phyloP scores from a whole-genome alignment of 2,329 filamentous ascomycete genomes.

The Metarhizium brunneum region DNA sequence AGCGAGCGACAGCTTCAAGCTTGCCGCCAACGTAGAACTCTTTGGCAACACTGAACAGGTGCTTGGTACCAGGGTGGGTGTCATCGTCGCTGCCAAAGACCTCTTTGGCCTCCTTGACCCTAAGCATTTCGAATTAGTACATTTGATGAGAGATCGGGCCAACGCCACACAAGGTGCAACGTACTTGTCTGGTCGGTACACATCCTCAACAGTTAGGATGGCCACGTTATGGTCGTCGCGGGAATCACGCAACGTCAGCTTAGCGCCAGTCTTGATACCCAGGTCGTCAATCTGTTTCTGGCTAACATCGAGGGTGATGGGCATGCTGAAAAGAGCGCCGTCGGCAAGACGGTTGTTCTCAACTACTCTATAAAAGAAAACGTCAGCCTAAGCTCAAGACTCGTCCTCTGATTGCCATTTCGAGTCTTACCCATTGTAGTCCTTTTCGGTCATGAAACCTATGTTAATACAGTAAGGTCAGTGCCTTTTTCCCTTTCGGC shows the following conservation, averaged over 20 bases:
- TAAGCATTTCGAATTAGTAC: constrained; percentile 22
- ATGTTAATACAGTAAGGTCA: constrained; percentile 9
- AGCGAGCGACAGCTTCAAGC: constrained; percentile 86
- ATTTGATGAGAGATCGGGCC: background rate
- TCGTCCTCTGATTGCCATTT: background rate
- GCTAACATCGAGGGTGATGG: constrained; percentile 84
- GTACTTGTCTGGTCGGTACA: constrained; percentile 94
- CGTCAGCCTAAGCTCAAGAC: background rate
- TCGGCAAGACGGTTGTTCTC: constrained; percentile 76
- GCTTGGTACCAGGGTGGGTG: constrained; percentile 85
- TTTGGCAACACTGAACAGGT: constrained; percentile 70
- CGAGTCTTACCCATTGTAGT: constrained; percentile 75
- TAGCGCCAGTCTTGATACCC: constrained; percentile 68
- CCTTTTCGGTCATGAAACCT: constrained; percentile 97
- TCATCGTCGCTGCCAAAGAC: constrained; percentile 90
- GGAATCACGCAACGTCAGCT: constrained; percentile 86
- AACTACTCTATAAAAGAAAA: constrained; percentile 58
- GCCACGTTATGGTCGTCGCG: constrained; percentile 93
- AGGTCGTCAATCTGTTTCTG: constrained; percentile 65
- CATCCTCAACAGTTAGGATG: constrained; percentile 89
- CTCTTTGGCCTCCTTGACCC: constrained; percentile 79
- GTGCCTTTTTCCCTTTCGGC: background rate
- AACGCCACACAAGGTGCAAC: constrained; percentile 18
- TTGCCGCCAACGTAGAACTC: constrained; percentile 95
- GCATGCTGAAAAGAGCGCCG: constrained; percentile 91